phyloP scores from a whole-genome alignment of 371 early-diverging fungal genomes.

The Funneliformis caledonium region DNA sequence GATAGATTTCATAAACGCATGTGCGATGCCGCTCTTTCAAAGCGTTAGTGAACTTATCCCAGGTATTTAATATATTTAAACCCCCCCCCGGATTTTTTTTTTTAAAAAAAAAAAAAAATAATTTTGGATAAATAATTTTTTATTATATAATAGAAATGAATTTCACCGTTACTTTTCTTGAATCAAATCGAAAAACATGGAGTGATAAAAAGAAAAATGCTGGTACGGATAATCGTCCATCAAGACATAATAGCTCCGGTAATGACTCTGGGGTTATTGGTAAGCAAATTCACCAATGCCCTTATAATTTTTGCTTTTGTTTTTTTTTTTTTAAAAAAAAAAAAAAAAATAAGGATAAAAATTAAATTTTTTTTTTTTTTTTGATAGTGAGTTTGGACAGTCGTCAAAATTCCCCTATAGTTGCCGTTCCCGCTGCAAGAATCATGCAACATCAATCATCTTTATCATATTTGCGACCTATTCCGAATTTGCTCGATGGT shows the following conservation, averaged over 20 bases:
- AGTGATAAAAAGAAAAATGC: neutral
- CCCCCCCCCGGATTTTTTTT: neutral
- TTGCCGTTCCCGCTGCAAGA: conserved; percentile 18
- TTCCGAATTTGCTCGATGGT: conserved; percentile 23
- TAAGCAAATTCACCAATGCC: neutral
- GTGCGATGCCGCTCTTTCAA: conserved; percentile 70
- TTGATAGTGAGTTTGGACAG: conserved; percentile 17
- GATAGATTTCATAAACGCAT: conserved; percentile 69
- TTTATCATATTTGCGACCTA: neutral
- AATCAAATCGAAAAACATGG: conserved; percentile 30
- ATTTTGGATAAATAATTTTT: neutral
- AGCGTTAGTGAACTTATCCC: conserved; percentile 61
- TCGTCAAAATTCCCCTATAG: conserved; percentile 33
- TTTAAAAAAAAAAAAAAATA: neutral
- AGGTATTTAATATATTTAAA: conserved; percentile 27
- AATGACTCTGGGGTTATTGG: conserved; percentile 17
- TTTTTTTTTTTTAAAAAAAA: neutral
- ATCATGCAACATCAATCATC: neutral
- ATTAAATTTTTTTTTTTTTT: conserved; percentile 18
- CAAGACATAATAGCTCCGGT: neutral
- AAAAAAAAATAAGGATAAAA: neutral
- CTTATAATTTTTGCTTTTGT: neutral
- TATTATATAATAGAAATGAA: conserved; percentile 10
- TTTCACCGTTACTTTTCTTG: neutral
- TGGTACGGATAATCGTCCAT: neutral